Base-by-base conservation (phyloP, 805 yeast species). In the Starmerella powellii region DNA sequence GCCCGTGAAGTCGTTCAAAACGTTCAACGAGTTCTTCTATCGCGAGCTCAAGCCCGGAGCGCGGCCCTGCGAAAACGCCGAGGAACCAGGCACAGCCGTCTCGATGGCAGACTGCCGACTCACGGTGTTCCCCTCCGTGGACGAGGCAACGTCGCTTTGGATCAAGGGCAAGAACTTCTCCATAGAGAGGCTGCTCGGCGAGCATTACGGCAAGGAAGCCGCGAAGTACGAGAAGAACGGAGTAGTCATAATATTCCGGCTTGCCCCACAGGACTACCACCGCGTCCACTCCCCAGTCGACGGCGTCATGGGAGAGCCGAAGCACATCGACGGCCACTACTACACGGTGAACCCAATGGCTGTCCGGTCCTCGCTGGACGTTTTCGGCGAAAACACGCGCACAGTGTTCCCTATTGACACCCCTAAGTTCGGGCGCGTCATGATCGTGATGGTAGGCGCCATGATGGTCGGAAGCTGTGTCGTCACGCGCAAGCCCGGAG, bases 261-360 rank as follows among this genome's bases (percentile, higher is more conserved):
- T 88, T 33, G 97, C 98, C 0, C 98, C 98, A 1, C 98, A 88
- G 58, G 98, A 88, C 59, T 88, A 88, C 56, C 98, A 88, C 57
- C 66, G 98, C 34, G 87, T 88, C 61, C 98, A 88, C 59, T 70
- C 75, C 13, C 95, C 96, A 0, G 87, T 91, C 2, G 72, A 71
- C 45, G 97, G 96, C 2, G 57, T 57, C 0, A 61, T 91, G 27
- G 80, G 81, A 1, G 67, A 73, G 44, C 78, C 88, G 13, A 67
- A 67, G 36, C 70, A 67, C 50, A 80, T 88, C 26, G 80, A 77
- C 28, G 98, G 97, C 1, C 91, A 86, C 54, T 88, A 88, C 58
- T 88, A 84, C 58, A 88, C 97, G 0, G 98, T 88, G 16, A 88
- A 88, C 56, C 97, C 97, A 1, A 88, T 88, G 97, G 97, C 97